Evolutionary conservation across 2,329 filamentous ascomycete species (phyloP).

Genomic region (Aspergillus ibericus): DNA sequence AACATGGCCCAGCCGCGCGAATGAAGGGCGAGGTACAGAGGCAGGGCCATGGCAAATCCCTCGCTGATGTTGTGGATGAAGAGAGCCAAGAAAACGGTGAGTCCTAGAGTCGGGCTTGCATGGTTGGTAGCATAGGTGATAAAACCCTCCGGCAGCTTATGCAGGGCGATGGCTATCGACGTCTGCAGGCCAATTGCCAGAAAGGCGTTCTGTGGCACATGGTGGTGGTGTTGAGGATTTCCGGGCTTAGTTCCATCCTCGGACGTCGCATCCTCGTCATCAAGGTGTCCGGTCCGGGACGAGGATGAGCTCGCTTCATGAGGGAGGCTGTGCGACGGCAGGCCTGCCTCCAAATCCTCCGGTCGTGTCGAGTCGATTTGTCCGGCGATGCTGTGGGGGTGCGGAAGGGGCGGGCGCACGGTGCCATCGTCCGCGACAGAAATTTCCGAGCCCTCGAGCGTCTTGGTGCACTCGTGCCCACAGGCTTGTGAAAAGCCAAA

Average conservation of each 20-base stretch:
- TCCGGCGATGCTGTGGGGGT: constrained; percentile 19
- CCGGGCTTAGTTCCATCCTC: constrained; percentile 6
- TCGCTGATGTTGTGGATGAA: constrained; percentile 99
- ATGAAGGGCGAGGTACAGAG: constrained; percentile 85
- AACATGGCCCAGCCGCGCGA: constrained; percentile 79
- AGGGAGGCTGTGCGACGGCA: constrained; percentile 1
- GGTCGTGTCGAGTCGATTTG: constrained; percentile 18
- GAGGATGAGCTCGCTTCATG: constrained; percentile 14
- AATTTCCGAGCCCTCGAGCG: constrained; percentile 26
- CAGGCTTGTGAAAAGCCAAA: constrained; percentile 63
- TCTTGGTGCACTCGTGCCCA: constrained; percentile 60
- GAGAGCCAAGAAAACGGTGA: constrained; percentile 90
- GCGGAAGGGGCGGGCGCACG: constrained; percentile 14
- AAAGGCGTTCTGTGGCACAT: constrained; percentile 92
- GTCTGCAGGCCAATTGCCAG: constrained; percentile 95
- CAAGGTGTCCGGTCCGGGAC: constrained; percentile 10
- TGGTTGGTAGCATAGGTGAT: constrained; percentile 98
- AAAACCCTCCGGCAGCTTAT: constrained; percentile 86
- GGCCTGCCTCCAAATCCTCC: constrained; percentile 7
- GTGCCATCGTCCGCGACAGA: constrained; percentile 16
- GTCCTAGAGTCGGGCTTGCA: constrained; percentile 81
- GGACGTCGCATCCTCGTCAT: constrained; percentile 5
- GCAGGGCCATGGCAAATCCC: constrained; percentile 90
- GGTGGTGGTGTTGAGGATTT: constrained; percentile 71
- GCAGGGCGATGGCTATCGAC: constrained; percentile 87